Evolutionary conservation across 75 land plant species (phyloP).

Genomic region (Picea sitchensis): DNA sequence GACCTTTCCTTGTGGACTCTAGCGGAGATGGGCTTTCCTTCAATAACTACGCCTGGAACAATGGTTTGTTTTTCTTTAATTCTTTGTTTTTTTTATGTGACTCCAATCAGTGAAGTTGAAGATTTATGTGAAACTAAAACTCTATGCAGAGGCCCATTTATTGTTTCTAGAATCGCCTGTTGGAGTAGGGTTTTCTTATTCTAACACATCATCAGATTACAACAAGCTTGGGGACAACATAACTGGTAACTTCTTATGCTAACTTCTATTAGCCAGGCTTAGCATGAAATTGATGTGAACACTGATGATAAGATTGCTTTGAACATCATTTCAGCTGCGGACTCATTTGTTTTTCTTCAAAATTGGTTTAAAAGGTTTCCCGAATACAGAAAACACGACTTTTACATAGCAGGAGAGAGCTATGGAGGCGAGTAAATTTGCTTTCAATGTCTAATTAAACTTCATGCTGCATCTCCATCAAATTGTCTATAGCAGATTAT

Average conservation of each 20-base stretch:
- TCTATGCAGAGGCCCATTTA: conserved; percentile 2
- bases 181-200: conserved; percentile 9
- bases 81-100: too few relatives aligned
- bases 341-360: conserved; percentile 50
- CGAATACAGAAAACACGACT: conserved; percentile 40
- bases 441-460: too few relatives aligned
- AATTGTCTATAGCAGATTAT: too few relatives aligned
- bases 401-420: conserved; percentile 80
- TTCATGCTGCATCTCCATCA: too few relatives aligned
- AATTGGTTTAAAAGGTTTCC: conserved; percentile 75
- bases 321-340: conserved; percentile 36
- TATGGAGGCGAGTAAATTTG: conserved; percentile 54
- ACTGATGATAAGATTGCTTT: background rate
- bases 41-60: conserved; percentile 65
- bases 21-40: conserved; percentile 36
- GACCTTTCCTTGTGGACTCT: conserved; percentile 55
- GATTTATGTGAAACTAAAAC: too few relatives aligned
- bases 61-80: too few relatives aligned
- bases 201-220: background rate
- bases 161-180: conserved; percentile 1
- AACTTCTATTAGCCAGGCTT: too few relatives aligned
- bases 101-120: too few relatives aligned
- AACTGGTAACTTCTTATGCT: background rate
- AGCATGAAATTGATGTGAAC: background rate
- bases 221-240: background rate